Evolutionary conservation across 768 basidiomycete genomes (phyloP), one percentile per base, ranked within the genome.

Genomic region (Rhodosporidiobolus odoratus): DNA sequence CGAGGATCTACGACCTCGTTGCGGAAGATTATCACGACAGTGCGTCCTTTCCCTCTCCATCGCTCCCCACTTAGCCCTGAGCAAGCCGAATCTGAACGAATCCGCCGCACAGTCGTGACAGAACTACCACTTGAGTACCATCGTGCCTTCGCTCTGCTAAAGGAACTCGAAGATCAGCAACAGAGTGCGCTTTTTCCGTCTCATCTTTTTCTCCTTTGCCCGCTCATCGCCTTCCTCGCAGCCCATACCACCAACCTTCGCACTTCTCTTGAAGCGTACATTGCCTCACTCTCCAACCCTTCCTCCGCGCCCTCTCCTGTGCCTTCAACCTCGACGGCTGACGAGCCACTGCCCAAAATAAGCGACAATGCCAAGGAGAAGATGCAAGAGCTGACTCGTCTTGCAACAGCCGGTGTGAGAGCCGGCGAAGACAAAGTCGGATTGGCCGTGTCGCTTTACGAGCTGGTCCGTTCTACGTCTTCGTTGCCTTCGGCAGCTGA

Each of bases 101-200:
- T 35, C 23, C 56, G 2, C 19, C 30, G 19, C 57, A n/a, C 57
- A 92, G 90, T 87, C 58, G 83, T 91, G 61, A 89, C 90, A 68
- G 89, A 91, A 77, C 79, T 92, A 13, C 91, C 91, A 1, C 80
- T 90, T 63, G 86, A 88, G 35, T 78, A 92, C 30, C 86, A 88
- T 68, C 83, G 91, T 53, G 87, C 88, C 62, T 87, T 86, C 76
- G 83, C 84, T 38, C 81, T 92, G 38, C 84, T 91, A 79, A 82
- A 83, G 12, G 90, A 92, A 78, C 81, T 91, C 43, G 91, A 92
- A 74, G 82, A 86, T 65, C 86, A 89, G 77, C 82, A 84, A 43
- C 80, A 83, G 50, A 80, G 89, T 89, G 59, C 53, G 82, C 38
- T 35, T 56, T 35, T n/a, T 9, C 53, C 16, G 19, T n/a, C 48